phyloP scores from a whole-genome alignment of 208 protist species.

The Endotrypanum monterogeii region DNA sequence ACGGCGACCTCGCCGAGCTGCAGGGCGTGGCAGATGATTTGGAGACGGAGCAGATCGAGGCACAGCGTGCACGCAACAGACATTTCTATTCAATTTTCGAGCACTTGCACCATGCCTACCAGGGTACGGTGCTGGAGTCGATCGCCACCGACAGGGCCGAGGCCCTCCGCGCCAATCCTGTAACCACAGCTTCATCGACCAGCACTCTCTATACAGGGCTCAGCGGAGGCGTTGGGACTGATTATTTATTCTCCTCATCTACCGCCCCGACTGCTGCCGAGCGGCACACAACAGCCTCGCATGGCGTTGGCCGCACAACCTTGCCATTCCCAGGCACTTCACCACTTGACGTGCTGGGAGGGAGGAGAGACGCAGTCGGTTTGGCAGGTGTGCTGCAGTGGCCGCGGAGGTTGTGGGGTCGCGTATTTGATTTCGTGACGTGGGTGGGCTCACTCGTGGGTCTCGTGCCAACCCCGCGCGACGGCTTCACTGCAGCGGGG shows the following conservation, averaged over 20 bases:
- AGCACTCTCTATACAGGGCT: slow-evolving; percentile 9
- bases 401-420: neutral
- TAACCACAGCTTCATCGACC: neutral
- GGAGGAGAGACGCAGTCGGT: neutral
- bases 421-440: slow-evolving; percentile 12
- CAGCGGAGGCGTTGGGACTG: slow-evolving; percentile 4
- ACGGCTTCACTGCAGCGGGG: neutral
- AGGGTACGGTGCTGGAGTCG: slow-evolving; percentile 31
- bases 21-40: slow-evolving; percentile 32
- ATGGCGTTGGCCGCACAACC: neutral
- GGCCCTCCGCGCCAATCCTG: neutral
- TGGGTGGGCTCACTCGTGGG: slow-evolving; percentile 26
- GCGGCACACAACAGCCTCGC: neutral
- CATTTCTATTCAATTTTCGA: slow-evolving; percentile 55
- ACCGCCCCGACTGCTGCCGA: neutral
- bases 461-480: neutral
- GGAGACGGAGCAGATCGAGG: slow-evolving; percentile 37
- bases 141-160: neutral
- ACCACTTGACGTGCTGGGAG: neutral
- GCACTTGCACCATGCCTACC: slow-evolving; percentile 47
- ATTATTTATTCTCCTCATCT: slow-evolving; percentile 1
- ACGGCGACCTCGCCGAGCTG: slow-evolving; percentile 15
- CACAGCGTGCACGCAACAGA: slow-evolving; percentile 40
- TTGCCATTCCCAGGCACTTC: neutral
- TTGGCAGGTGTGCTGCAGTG: neutral